Conservation (phyloP, 805 yeast genomes). For the Jamesozyma spencerorum region DNA sequence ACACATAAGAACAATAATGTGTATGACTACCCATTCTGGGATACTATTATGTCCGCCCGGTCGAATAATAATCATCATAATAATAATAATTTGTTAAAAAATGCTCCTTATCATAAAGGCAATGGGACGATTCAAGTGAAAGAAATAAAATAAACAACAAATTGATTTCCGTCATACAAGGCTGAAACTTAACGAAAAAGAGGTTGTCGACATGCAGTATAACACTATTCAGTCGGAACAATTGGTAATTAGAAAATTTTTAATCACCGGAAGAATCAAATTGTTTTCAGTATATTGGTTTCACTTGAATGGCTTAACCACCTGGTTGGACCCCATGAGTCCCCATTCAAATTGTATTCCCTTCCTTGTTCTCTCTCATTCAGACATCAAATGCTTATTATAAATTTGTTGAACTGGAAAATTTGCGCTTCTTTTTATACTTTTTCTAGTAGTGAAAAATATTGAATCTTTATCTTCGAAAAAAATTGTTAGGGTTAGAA, state of each 20-base stretch:
- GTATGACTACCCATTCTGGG: conserved; percentile 18
- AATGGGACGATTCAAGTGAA: too few relatives aligned
- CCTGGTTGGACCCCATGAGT: conserved; percentile 9
- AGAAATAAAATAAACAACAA: too few relatives aligned
- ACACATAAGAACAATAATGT: conserved; percentile 27
- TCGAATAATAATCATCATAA: conserved; percentile 34
- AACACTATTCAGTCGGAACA: conserved; percentile 36
- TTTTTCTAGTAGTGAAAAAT: not conserved
- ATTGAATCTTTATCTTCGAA: not conserved
- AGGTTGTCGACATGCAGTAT: conserved; percentile 35
- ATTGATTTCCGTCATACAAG: conserved; percentile 32
- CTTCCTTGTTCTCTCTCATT: too few relatives aligned
- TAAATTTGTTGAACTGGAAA: not conserved
- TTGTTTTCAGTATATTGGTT: not conserved
- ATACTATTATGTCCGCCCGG: conserved; percentile 43
- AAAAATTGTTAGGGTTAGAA: conserved; percentile 1
- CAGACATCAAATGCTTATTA: not conserved
- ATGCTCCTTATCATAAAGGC: too few relatives aligned
- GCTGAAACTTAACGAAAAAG: conserved; percentile 41
- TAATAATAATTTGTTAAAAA: not conserved
- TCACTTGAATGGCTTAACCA: conserved; percentile 12
- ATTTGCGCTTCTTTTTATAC: not conserved
- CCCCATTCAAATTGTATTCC: too few relatives aligned
- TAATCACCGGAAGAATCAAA: conserved; percentile 21
- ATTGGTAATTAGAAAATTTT: conserved; percentile 27